phyloP scores from a whole-genome alignment of 176 grass and related monocot species.

The Musa itinerans region DNA sequence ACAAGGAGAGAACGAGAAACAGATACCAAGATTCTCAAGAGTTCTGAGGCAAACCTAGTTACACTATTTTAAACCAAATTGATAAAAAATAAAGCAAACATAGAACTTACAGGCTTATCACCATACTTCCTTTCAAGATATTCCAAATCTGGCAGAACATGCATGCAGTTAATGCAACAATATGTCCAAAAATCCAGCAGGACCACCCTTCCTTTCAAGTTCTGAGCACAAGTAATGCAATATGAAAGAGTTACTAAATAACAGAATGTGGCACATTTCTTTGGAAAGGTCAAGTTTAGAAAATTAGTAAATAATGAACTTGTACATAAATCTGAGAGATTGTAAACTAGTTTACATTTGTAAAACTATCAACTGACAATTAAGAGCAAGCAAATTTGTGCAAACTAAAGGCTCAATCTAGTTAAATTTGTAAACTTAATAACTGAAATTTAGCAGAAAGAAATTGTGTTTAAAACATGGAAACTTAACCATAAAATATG shows the following conservation, averaged over 20 bases:
- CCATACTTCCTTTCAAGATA: conserved; percentile 84
- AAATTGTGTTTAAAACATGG: background rate
- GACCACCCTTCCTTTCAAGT: conserved; percentile 85
- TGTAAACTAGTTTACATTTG: background rate
- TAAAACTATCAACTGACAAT: background rate
- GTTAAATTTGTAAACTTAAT: no score
- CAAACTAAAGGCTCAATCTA: no score
- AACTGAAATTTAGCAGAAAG: no score
- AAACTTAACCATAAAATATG: background rate
- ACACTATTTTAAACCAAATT: background rate
- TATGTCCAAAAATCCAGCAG: conserved; percentile 98
- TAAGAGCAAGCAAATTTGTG: background rate
- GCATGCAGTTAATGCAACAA: conserved; percentile 99
- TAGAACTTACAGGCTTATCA: conserved; percentile 68
- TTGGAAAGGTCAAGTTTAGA: background rate
- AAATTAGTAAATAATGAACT: background rate
- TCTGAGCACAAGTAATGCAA: conserved; percentile 34
- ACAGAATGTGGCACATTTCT: background rate
- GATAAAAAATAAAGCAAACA: background rate
- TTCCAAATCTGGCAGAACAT: conserved; percentile 91
- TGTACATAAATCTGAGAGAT: background rate
- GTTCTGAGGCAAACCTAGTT: background rate
- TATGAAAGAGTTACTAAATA: background rate
- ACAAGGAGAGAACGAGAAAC: background rate
- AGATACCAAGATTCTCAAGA: background rate